Conservation (phyloP, 2,329 filamentous ascomycete species). For the Periconia digitata region DNA sequence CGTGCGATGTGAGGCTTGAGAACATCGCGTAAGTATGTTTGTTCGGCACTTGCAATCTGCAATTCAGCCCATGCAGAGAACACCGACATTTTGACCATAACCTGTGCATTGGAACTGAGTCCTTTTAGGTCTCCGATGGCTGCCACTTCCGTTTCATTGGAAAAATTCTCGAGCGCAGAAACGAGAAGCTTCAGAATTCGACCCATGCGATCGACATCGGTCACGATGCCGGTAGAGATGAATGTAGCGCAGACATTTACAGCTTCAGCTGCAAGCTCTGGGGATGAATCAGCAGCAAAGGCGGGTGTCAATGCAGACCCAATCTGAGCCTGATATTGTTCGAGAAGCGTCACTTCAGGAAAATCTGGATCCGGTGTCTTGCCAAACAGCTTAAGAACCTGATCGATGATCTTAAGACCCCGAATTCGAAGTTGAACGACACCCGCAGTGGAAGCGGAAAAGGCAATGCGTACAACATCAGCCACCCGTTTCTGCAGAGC, state of each 20-base stretch:
- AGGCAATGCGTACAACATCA: conserved; percentile 94
- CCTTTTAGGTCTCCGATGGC: conserved; percentile 91
- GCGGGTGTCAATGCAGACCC: conserved; percentile 94
- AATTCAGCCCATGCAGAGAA: conserved; percentile 97
- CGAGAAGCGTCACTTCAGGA: conserved; percentile 90
- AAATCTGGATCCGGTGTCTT: conserved; percentile 96
- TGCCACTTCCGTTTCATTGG: conserved; percentile 74
- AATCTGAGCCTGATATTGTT: conserved; percentile 98
- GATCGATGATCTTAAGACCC: conserved; percentile 91
- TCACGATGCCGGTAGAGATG: conserved; percentile 95
- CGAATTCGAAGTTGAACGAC: conserved; percentile 88
- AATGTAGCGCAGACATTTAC: conserved; percentile 98
- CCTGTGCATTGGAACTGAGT: conserved; percentile 90
- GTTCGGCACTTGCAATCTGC: conserved; percentile 91
- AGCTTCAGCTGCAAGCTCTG: conserved; percentile 91
- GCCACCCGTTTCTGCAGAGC: conserved; percentile 82
- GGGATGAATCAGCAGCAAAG: conserved; percentile 92
- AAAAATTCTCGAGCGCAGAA: conserved; percentile 88
- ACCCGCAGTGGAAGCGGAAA: conserved; percentile 92
- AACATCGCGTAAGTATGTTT: conserved; percentile 84
- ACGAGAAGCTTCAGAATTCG: conserved; percentile 93
- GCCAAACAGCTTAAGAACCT: conserved; percentile 92
- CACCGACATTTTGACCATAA: conserved; percentile 98
- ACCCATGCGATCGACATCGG: conserved; percentile 97
- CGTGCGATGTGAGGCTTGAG: conserved; percentile 87